phyloP scores from a whole-genome alignment of 83 land plant species.

The Thuja plicata region DNA sequence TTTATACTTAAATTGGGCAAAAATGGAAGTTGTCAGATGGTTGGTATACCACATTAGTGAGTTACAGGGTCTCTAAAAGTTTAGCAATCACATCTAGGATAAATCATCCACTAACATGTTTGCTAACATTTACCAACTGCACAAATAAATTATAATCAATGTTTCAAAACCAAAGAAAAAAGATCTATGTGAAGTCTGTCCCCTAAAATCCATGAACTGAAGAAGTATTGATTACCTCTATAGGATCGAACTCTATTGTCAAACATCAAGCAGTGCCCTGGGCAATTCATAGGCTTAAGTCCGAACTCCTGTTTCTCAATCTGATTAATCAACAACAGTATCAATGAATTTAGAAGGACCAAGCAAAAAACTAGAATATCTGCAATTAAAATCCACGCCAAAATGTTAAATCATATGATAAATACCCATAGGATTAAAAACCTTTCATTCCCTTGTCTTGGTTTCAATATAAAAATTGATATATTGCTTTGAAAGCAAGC shows the following conservation, averaged over 20 bases:
- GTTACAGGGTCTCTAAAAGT: background rate
- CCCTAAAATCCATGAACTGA: background rate
- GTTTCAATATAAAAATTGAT: background rate
- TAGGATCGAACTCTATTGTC: constrained; percentile 97
- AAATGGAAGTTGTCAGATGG: background rate
- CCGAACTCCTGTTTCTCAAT: constrained; percentile 98
- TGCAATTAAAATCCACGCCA: background rate
- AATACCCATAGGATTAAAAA: background rate
- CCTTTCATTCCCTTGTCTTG: background rate
- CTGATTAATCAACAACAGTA: constrained; percentile 34
- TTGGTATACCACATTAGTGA: background rate
- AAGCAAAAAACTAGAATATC: background rate
- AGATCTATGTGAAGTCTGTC: background rate
- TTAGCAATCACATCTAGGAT: background rate
- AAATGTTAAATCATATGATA: background rate
- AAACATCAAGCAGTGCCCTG: constrained; percentile 98
- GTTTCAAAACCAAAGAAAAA: background rate
- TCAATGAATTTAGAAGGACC: background rate
- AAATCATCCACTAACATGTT: background rate
- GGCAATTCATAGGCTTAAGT: constrained; percentile 99
- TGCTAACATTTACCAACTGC: background rate
- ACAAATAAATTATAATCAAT: background rate
- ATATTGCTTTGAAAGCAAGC: background rate
- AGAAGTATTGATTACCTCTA: constrained; percentile 57
- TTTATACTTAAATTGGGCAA: background rate